phyloP scores from a whole-genome alignment of 768 basidiomycete genomes.

The Boletus rex-veris region DNA sequence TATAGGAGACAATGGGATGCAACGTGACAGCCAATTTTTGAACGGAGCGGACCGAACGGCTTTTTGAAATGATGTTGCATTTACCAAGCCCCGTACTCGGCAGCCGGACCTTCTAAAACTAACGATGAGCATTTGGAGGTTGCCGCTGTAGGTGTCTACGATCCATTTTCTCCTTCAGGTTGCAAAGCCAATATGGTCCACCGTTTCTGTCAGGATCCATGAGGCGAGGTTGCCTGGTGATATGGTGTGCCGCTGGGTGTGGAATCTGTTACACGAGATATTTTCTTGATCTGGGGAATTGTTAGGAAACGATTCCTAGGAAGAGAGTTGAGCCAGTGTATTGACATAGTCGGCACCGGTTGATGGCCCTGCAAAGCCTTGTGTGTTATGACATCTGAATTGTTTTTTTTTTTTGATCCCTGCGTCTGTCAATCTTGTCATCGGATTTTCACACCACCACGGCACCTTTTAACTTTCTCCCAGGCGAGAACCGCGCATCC shows the following conservation, averaged over 20 bases:
- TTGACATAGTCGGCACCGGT: too few species aligned
- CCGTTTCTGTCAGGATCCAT: background rate
- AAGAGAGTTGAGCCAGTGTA: too few species aligned
- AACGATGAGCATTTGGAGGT: too few species aligned
- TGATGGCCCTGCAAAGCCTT: slow-evolving; percentile 9
- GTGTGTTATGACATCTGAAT: too few species aligned
- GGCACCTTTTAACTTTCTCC: slow-evolving; percentile 24
- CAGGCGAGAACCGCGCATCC: slow-evolving; percentile 17
- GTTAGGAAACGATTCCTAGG: background rate
- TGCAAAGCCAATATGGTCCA: background rate
- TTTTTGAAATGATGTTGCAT: background rate
- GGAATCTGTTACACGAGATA: slow-evolving; percentile 4
- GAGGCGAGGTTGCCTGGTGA: background rate
- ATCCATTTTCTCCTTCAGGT: background rate
- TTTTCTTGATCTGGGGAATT: background rate
- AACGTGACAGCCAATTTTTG: background rate
- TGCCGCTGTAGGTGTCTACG: too few species aligned
- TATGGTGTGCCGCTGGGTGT: slow-evolving; percentile 16
- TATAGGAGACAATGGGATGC: background rate
- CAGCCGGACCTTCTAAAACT: slow-evolving; percentile 3
- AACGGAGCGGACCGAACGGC: slow-evolving; percentile 8
- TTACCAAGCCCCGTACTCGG: slow-evolving; percentile 8
- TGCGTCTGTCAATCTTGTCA: slow-evolving; percentile 12
- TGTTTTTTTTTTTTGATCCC: slow-evolving; percentile 4
- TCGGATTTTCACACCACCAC: slow-evolving; percentile 29